A percentile compares a stretch with the other conserved stretches of the same genome.
These are phyloP conservation scores for Helotiales sp. DNA, from an alignment of 2,329 filamentous ascomycete species.

Conservation along the genomic window DNA sequence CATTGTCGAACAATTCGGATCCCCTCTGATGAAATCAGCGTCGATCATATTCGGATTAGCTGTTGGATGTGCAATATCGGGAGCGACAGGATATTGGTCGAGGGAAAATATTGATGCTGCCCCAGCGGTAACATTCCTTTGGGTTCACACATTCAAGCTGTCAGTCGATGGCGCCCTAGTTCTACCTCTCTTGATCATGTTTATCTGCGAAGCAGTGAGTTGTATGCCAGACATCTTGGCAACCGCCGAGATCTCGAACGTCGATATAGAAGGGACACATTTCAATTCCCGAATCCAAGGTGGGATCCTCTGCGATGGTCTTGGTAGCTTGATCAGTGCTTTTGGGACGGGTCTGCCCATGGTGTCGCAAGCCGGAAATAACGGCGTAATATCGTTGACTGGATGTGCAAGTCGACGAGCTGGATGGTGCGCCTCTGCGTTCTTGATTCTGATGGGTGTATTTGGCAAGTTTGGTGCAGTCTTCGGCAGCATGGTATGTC, in stretches of 20 bases:
- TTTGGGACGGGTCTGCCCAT: constrained; percentile 69
- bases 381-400: constrained; percentile 67
- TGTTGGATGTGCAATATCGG: constrained; percentile 67
- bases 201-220: constrained; percentile 69
- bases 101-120: constrained; percentile 57
- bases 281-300: constrained; percentile 72
- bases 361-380: constrained; percentile 69
- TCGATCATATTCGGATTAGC: constrained; percentile 64
- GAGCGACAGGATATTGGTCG: constrained; percentile 65
- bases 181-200: constrained; percentile 62
- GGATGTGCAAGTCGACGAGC: constrained; percentile 68
- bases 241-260: constrained; percentile 43
- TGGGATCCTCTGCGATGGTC: constrained; percentile 64
- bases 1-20: constrained; percentile 67
- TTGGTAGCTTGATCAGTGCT: constrained; percentile 63
- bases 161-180: constrained; percentile 66
- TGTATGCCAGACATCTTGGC: constrained; percentile 60
- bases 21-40: constrained; percentile 69
- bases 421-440: constrained; percentile 65
- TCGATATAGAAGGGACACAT: constrained; percentile 59
- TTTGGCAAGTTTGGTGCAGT: constrained; percentile 71
- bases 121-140: constrained; percentile 66
- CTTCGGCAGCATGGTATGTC: constrained; percentile 56
- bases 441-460: constrained; percentile 67
- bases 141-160: constrained; percentile 69